Conservation (phyloP, 192 early-diverging fungal genomes). For the Coemansia asiatica region DNA sequence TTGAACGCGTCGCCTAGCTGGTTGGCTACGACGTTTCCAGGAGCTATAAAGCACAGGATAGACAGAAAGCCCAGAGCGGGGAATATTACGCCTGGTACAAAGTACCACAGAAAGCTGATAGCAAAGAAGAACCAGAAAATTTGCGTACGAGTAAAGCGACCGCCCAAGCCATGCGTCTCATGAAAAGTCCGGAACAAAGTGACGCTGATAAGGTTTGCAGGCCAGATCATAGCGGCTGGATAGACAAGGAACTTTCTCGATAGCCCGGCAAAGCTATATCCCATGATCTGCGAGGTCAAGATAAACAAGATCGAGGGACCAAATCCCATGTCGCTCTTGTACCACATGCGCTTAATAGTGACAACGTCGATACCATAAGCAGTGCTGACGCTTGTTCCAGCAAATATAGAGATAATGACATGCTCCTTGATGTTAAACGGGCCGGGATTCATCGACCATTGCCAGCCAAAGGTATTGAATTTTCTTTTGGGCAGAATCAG, state of each 20-base stretch:
- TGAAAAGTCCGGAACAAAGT: slow-evolving; percentile 80
- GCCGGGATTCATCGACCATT: slow-evolving; percentile 75
- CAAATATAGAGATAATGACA: slow-evolving; percentile 78
- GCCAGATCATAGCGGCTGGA: slow-evolving; percentile 89
- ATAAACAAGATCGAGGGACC: slow-evolving; percentile 65
- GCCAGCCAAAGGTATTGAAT: slow-evolving; percentile 55
- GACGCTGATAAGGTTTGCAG: slow-evolving; percentile 70
- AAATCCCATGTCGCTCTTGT: slow-evolving; percentile 66
- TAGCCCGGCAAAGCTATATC: slow-evolving; percentile 69
- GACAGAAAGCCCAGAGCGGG: slow-evolving; percentile 67
- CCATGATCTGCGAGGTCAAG: slow-evolving; percentile 68
- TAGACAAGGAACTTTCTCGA: slow-evolving; percentile 80
- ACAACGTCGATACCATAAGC: slow-evolving; percentile 77
- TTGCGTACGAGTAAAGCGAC: slow-evolving; percentile 55
- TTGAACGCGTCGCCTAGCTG: slow-evolving; percentile 53
- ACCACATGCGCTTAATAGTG: slow-evolving; percentile 67
- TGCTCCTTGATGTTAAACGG: slow-evolving; percentile 91
- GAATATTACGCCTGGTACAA: slow-evolving; percentile 68
- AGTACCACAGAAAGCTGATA: slow-evolving; percentile 57
- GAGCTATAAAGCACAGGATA: slow-evolving; percentile 60
- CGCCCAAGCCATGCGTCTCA: slow-evolving; percentile 56
- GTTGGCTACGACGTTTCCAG: slow-evolving; percentile 46
- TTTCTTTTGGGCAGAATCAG: slow-evolving; percentile 59
- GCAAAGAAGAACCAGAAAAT: slow-evolving; percentile 56
- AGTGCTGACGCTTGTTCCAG: slow-evolving; percentile 66